Percentiles rank a stretch among this genome's conserved stretches.
These are phyloP conservation scores for Candida chilensis DNA, from an alignment of 805 yeast genomes.

Conservation along the genomic window DNA sequence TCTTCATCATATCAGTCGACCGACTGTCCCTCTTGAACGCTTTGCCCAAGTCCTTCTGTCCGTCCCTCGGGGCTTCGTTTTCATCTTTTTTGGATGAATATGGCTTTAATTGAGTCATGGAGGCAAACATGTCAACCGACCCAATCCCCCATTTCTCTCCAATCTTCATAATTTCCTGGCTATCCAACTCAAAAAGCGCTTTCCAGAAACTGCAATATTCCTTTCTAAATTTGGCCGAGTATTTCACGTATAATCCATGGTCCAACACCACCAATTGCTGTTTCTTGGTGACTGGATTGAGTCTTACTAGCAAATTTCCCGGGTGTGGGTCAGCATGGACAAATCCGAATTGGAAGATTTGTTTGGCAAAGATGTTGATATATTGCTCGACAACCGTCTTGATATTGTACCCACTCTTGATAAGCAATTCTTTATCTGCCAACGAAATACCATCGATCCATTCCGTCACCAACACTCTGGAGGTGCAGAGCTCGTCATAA, in stretches of 20 bases:
- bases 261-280: constrained; percentile 64
- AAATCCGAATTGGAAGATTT: constrained; percentile 57
- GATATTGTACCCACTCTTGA: constrained; percentile 26
- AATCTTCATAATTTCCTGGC: constrained; percentile 33
- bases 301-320: constrained; percentile 59
- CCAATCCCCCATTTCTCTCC: constrained; percentile 63
- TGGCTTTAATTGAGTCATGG: constrained; percentile 44
- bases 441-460: constrained; percentile 71
- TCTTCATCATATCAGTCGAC: constrained; percentile 40
- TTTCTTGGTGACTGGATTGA: constrained; percentile 8
- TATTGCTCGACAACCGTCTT: constrained; percentile 38
- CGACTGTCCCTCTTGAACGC: too few relatives aligned
- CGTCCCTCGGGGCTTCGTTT: constrained; percentile 11
- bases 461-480: constrained; percentile 52
- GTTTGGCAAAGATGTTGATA: constrained; percentile 42
- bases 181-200: constrained; percentile 44
- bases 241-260: constrained; percentile 62
- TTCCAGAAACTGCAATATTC: constrained; percentile 62
- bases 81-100: constrained; percentile 14
- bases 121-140: constrained; percentile 51
- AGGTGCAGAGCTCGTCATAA: constrained; percentile 33
- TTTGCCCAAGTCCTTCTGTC: constrained; percentile 28
- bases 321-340: constrained; percentile 80
- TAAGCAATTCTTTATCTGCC: constrained; percentile 32
- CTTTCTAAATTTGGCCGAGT: constrained; percentile 37